Conservation (phyloP, 805 yeast genomes). For the Cyberlindnera bimundalis region DNA sequence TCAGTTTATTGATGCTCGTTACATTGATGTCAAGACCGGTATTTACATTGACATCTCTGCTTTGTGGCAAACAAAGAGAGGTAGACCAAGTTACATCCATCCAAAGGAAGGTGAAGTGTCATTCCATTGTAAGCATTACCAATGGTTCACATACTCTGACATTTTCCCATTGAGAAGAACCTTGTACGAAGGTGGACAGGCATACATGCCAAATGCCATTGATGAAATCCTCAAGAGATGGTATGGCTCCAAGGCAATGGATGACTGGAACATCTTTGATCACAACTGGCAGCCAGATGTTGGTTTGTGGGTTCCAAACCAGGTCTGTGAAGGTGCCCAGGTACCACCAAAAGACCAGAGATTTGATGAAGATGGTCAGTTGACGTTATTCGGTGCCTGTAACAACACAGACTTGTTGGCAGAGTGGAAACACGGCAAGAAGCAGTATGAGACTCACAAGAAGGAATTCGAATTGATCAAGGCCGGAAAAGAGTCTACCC, state of each 20-base stretch:
- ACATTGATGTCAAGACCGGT: conserved; percentile 47
- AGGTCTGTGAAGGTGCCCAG: conserved; percentile 30
- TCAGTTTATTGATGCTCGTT: conserved; percentile 41
- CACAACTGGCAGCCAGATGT: conserved; percentile 40
- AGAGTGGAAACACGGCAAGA: conserved; percentile 34
- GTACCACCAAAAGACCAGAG: conserved; percentile 29
- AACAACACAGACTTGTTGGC: conserved; percentile 33
- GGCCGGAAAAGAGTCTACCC: conserved; percentile 22
- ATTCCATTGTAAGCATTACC: conserved; percentile 29
- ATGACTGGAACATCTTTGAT: conserved; percentile 18
- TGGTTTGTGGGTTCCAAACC: conserved; percentile 45
- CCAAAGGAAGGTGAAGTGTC: conserved; percentile 16
- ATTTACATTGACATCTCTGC: conserved; percentile 49
- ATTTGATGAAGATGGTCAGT: conserved; percentile 26
- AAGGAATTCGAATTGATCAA: conserved; percentile 26
- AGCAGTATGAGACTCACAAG: conserved; percentile 28
- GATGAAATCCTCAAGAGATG: conserved; percentile 35
- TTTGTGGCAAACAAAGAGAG: conserved; percentile 23
- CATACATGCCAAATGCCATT: conserved; percentile 41
- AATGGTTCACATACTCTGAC: conserved; percentile 31
- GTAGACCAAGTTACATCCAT: conserved; percentile 9
- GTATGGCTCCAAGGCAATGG: conserved; percentile 32
- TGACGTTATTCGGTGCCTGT: conserved; percentile 40
- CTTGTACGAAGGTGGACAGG: conserved; percentile 43
- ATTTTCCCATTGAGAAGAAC: conserved; percentile 43